phyloP scores from a whole-genome alignment of 495 filamentous ascomycete genomes.

The Podospora tetraspora region DNA sequence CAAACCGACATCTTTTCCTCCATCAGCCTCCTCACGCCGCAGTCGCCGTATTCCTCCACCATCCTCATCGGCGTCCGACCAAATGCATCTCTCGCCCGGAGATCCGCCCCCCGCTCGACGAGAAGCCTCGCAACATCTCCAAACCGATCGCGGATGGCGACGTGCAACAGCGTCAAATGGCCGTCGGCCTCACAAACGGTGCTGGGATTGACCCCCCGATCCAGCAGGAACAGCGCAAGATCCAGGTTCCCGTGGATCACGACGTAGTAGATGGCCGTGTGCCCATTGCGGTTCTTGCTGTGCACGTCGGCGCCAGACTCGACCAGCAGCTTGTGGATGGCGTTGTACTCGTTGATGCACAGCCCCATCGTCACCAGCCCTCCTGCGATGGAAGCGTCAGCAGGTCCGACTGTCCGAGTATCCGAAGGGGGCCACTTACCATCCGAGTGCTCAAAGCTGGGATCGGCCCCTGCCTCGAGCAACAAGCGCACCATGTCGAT shows the following conservation, averaged over 20 bases:
- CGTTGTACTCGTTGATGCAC: slow-evolving; percentile 1
- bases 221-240: slow-evolving; percentile 3
- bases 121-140: neutral
- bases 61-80: neutral
- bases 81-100: neutral
- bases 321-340: slow-evolving; percentile 2
- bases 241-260: neutral
- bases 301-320: slow-evolving; percentile 9
- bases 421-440: neutral
- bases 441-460: neutral
- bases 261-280: slow-evolving; percentile 8
- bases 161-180: neutral
- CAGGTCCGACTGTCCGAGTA: neutral
- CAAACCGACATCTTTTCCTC: neutral
- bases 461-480: slow-evolving; percentile 5
- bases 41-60: neutral
- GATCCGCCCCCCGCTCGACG: neutral
- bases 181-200: neutral
- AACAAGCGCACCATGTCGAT: neutral
- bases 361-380: neutral
- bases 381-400: neutral
- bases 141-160: neutral
- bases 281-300: neutral
- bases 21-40: neutral
- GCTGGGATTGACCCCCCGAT: neutral